Conservation (phyloP, 1,284 basidiomycete species). For the Puccinia coronata region DNA sequence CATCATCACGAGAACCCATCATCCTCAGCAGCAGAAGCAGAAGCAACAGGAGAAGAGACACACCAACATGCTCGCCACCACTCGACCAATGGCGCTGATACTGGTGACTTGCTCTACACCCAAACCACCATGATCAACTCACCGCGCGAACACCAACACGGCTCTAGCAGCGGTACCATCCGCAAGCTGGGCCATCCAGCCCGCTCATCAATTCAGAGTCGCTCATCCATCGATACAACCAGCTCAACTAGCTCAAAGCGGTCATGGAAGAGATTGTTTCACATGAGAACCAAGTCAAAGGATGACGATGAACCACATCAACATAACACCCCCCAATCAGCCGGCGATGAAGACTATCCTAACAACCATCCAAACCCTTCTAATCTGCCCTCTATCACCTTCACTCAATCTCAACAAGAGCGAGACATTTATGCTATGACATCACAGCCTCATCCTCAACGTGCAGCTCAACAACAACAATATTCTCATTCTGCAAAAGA, state of each 20-base stretch:
- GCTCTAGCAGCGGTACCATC: constrained; percentile 7
- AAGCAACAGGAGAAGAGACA: not conserved
- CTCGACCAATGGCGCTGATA: too few species aligned
- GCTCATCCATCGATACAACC: constrained; percentile 26
- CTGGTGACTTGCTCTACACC: not conserved
- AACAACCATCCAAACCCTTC: not conserved
- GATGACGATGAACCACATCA: not conserved
- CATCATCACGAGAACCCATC: too few species aligned
- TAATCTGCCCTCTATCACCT: constrained; percentile 26
- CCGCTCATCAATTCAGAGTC: constrained; percentile 13
- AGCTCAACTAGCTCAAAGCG: constrained; percentile 25
- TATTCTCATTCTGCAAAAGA: not conserved
- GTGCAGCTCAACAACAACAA: not conserved
- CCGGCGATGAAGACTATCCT: not conserved
- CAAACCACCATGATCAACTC: not conserved
- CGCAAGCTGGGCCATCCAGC: not conserved
- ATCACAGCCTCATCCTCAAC: not conserved
- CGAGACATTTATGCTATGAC: not conserved
- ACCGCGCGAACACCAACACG: not conserved
- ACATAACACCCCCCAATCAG: not conserved
- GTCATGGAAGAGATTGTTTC: constrained; percentile 40
- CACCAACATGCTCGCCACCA: too few species aligned
- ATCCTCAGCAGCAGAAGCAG: too few species aligned
- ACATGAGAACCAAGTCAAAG: not conserved
- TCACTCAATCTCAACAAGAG: constrained; percentile 19